Evolutionary conservation across 306 rosid genomes (phyloP).

Genomic region (Glycine tomentella): DNA sequence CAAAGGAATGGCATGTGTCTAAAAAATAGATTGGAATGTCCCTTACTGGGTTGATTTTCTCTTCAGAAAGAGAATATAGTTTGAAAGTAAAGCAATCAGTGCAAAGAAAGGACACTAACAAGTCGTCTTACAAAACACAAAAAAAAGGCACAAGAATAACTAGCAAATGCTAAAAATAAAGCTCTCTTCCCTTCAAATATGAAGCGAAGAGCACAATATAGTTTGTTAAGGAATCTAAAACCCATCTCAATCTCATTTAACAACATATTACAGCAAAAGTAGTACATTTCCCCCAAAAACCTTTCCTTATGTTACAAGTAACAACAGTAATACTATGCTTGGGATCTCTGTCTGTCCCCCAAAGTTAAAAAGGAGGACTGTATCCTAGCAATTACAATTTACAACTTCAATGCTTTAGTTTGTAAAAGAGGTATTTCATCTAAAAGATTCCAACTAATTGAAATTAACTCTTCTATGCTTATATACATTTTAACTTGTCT

Average conservation of each 20-base stretch:
- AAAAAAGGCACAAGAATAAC: neutral
- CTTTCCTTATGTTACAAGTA: neutral
- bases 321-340: conserved; percentile 6
- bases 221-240: neutral
- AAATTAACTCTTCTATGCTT: too few relatives aligned
- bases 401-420: conserved; percentile 12
- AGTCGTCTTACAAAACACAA: too few relatives aligned
- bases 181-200: conserved; percentile 1
- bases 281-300: neutral
- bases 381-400: neutral
- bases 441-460: too few relatives aligned
- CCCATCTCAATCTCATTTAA: conserved; percentile 12
- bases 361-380: conserved; percentile 16
- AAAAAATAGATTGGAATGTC: too few relatives aligned
- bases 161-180: neutral
- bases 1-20: neutral
- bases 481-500: too few relatives aligned
- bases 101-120: neutral
- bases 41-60: too few relatives aligned
- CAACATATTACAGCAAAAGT: neutral
- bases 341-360: neutral
- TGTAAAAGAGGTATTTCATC: neutral
- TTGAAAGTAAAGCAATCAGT: neutral
- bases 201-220: neutral
- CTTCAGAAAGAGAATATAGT: neutral